These are phyloP conservation scores for Parafenestella ontariensis DNA, from an alignment of 2,329 filamentous ascomycete genomes.

Conservation along the genomic window DNA sequence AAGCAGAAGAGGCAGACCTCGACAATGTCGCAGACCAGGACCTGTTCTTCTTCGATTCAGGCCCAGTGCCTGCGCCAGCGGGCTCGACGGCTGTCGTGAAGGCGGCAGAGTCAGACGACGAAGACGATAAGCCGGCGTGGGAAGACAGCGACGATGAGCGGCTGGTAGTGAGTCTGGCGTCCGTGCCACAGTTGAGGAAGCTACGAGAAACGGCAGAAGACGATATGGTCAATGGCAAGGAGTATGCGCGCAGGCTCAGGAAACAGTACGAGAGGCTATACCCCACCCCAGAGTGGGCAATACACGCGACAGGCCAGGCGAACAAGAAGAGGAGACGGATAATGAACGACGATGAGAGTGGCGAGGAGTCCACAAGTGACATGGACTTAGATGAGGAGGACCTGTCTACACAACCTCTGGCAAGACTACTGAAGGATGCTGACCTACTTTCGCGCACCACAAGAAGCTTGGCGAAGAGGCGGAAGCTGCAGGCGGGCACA, in stretches of 20 bases:
- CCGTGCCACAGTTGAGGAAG: conserved; percentile 78
- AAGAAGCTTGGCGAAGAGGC: conserved; percentile 62
- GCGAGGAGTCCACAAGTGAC: conserved; percentile 63
- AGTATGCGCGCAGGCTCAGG: conserved; percentile 82
- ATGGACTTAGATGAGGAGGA: conserved; percentile 56
- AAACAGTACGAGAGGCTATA: conserved; percentile 75
- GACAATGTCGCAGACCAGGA: conserved; percentile 78
- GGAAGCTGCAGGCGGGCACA: conserved; percentile 82
- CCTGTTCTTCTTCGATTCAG: conserved; percentile 84
- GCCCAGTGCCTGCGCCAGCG: conserved; percentile 54
- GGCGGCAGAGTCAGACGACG: conserved; percentile 48
- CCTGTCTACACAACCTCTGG: conserved; percentile 76
- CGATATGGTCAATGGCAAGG: conserved; percentile 83
- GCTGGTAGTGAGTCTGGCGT: conserved; percentile 80
- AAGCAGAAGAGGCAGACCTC: conserved; percentile 57
- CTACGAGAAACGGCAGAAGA: conserved; percentile 81
- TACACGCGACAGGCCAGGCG: conserved; percentile 51
- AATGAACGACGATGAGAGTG: conserved; percentile 49
- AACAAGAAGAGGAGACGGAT: conserved; percentile 58
- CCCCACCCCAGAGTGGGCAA: conserved; percentile 68
- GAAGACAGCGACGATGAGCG: conserved; percentile 96
- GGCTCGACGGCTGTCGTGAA: conserved; percentile 51
- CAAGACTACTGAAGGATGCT: conserved; percentile 78
- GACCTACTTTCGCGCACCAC: conserved; percentile 66
- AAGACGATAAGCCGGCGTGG: conserved; percentile 70